A percentile compares a stretch with the other conserved stretches of the same genome.
These are phyloP conservation scores for Melaleuca alternifolia DNA, from an alignment of 345 rosid genomes.

Conservation along the genomic window DNA sequence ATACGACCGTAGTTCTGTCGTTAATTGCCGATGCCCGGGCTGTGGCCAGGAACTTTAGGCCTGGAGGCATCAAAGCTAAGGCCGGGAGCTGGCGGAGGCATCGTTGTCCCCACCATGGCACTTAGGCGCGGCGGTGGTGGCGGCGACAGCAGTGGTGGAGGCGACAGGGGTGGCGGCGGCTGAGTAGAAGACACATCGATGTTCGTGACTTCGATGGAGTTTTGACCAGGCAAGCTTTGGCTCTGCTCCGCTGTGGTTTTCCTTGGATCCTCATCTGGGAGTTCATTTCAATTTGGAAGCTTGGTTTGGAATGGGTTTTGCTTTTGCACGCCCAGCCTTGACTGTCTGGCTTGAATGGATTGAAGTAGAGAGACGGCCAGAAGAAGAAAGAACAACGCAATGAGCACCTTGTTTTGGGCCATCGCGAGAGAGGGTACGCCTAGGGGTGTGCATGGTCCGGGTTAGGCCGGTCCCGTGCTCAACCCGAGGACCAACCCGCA, in stretches of 20 bases:
- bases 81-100: background rate
- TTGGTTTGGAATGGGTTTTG: background rate
- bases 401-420: background rate
- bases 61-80: background rate
- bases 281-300: too few relatives aligned
- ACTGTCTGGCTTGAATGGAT: background rate
- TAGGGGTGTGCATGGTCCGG: too few relatives aligned
- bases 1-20: background rate
- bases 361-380: background rate
- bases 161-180: too few relatives aligned
- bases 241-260: too few relatives aligned
- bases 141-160: too few relatives aligned
- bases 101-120: background rate
- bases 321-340: background rate
- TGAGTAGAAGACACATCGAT: background rate
- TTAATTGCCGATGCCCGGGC: background rate
- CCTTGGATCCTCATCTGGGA: too few relatives aligned
- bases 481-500: too few relatives aligned
- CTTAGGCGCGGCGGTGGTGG: too few relatives aligned
- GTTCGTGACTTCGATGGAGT: background rate
- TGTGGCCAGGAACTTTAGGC: background rate
- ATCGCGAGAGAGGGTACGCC: background rate
- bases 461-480: too few relatives aligned
- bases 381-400: background rate
- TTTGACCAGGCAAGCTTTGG: background rate